A percentile compares a stretch with the other conserved stretches of the same genome.
These are phyloP conservation scores for Triangularia setosa DNA, from an alignment of 2,329 filamentous ascomycete genomes.

Conservation along the genomic window DNA sequence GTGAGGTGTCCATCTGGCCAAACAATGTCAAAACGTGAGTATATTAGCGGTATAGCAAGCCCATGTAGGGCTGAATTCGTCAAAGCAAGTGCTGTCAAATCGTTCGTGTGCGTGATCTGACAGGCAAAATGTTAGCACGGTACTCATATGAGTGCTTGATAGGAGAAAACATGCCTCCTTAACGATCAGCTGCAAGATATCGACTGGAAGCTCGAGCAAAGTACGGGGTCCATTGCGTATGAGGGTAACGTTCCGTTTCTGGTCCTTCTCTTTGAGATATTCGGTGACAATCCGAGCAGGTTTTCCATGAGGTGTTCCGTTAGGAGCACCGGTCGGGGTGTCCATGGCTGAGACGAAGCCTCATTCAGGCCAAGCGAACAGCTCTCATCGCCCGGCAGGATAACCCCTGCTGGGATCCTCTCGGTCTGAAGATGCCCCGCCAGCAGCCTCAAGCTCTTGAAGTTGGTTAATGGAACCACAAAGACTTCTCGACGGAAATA, in stretches of 20 bases:
- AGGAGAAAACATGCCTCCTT: slow-evolving; percentile 58
- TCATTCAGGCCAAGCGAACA: slow-evolving; percentile 9
- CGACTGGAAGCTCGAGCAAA: slow-evolving; percentile 71
- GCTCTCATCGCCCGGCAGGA: slow-evolving; percentile 10
- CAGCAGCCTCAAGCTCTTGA: not conserved
- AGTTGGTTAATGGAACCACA: not conserved
- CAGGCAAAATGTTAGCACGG: slow-evolving; percentile 10
- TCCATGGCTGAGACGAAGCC: slow-evolving; percentile 17
- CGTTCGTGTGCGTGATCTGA: slow-evolving; percentile 76
- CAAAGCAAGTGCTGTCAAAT: slow-evolving; percentile 72
- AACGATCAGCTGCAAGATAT: slow-evolving; percentile 73
- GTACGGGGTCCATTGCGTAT: slow-evolving; percentile 54
- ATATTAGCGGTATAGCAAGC: slow-evolving; percentile 73
- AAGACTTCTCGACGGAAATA: not conserved
- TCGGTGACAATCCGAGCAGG: slow-evolving; percentile 33
- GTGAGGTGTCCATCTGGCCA: slow-evolving; percentile 71
- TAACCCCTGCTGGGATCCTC: slow-evolving; percentile 5
- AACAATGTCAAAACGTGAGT: slow-evolving; percentile 81
- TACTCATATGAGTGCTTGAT: not conserved
- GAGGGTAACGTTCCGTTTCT: slow-evolving; percentile 54
- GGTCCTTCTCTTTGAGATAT: slow-evolving; percentile 55
- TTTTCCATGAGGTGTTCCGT: slow-evolving; percentile 19
- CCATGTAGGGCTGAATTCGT: slow-evolving; percentile 74
- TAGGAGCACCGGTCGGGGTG: slow-evolving; percentile 20
- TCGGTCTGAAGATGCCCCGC: not conserved